phyloP scores from a whole-genome alignment of 1,284 basidiomycete genomes.

The Wolfiporia cocos region DNA sequence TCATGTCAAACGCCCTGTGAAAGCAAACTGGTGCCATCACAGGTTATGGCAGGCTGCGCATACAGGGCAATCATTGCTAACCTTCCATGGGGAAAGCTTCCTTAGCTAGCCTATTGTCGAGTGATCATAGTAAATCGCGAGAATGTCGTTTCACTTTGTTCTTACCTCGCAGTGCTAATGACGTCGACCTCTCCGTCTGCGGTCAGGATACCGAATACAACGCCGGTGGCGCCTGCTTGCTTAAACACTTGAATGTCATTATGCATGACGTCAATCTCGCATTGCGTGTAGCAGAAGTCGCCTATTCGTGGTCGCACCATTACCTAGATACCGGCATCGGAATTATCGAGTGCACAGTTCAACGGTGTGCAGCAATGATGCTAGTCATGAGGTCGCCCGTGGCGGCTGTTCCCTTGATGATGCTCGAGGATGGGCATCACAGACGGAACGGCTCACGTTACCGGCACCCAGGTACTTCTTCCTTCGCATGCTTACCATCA shows the following conservation, averaged over 20 bases:
- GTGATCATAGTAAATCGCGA: constrained; percentile 2
- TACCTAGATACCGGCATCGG: constrained; percentile 33
- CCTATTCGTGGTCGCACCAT: constrained; percentile 78
- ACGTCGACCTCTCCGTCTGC: constrained; percentile 57
- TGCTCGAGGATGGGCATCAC: no score
- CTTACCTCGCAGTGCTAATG: constrained; percentile 43
- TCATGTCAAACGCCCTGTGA: constrained; percentile 80
- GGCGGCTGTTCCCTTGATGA: no score
- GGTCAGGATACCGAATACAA: constrained; percentile 67
- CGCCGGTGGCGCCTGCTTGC: constrained; percentile 47
- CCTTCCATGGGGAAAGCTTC: constrained; percentile 62
- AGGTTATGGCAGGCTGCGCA: neutral
- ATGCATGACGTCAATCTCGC: constrained; percentile 65
- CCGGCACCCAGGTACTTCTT: no score
- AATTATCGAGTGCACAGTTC: neutral
- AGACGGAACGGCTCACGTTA: no score
- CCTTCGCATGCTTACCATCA: constrained; percentile 68
- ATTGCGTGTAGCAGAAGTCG: constrained; percentile 65
- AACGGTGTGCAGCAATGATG: neutral
- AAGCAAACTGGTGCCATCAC: constrained; percentile 56
- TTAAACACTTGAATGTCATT: constrained; percentile 65
- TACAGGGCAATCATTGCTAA: constrained; percentile 14
- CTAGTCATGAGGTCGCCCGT: no score
- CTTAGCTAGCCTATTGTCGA: constrained; percentile 41
- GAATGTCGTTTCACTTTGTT: neutral